A percentile compares a stretch with the other conserved stretches of the same genome.
Evolutionary conservation across 257 asterid genomes (phyloP).

Genomic region (Paraleonurus japonicus): DNA sequence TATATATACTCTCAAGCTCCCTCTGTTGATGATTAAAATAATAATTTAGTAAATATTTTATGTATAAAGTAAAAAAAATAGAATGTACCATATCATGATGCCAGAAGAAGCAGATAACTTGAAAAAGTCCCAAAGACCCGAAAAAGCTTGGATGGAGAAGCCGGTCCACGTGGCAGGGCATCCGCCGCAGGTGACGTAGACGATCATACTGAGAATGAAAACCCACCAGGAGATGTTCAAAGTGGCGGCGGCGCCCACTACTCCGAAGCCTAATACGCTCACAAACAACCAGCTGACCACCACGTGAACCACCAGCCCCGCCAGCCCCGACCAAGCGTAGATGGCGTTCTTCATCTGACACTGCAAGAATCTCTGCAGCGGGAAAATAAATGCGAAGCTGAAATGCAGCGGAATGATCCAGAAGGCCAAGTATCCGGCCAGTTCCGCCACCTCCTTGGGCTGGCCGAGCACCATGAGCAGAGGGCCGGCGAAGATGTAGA

Average conservation of each 20-base stretch:
- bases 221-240: conserved; percentile 63
- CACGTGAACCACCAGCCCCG: conserved; percentile 43
- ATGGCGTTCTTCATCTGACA: conserved; percentile 58
- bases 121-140: conserved; percentile 64
- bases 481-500: conserved; percentile 32
- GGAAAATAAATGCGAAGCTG: conserved; percentile 37
- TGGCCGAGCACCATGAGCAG: conserved; percentile 27
- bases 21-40: too few species aligned
- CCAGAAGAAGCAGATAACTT: conserved; percentile 69
- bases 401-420: conserved; percentile 39
- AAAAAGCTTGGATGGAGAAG: conserved; percentile 54
- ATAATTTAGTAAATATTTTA: too few species aligned
- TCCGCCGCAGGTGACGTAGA: conserved; percentile 49
- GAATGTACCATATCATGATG: conserved; percentile 71
- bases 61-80: too few species aligned
- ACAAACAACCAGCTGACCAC: conserved; percentile 48
- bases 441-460: conserved; percentile 37
- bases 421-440: conserved; percentile 28
- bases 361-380: conserved; percentile 45
- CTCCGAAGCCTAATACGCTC: conserved; percentile 35
- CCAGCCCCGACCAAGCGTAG: conserved; percentile 35
- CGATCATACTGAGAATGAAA: conserved; percentile 35
- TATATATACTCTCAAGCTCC: too few species aligned
- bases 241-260: conserved; percentile 44
- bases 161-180: conserved; percentile 72